Percentiles rank a stretch among this genome's conserved stretches.
Evolutionary conservation across 2,329 filamentous ascomycete species (phyloP).

Genomic region (Fusarium graminum): DNA sequence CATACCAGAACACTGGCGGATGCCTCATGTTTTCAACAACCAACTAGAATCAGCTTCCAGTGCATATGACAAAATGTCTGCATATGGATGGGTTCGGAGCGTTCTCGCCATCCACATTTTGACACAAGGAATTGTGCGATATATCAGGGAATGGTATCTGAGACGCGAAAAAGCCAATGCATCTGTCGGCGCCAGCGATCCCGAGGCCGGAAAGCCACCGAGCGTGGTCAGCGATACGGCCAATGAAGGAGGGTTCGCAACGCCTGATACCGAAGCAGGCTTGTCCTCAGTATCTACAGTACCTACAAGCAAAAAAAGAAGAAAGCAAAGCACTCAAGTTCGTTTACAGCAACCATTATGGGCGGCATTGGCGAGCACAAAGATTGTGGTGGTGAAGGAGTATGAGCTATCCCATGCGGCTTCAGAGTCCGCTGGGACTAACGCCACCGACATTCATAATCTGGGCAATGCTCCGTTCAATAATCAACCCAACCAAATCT

Average conservation of each 20-base stretch:
- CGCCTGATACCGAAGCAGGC: conserved; percentile 65
- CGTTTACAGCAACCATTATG: conserved; percentile 91
- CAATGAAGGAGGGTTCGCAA: conserved; percentile 60
- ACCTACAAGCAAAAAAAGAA: conserved; percentile 80
- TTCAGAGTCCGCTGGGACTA: conserved; percentile 78
- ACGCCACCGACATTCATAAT: conserved; percentile 82
- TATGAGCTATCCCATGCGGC: conserved; percentile 84
- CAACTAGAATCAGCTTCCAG: conserved; percentile 58
- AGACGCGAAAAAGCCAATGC: conserved; percentile 69
- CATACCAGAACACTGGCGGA: conserved; percentile 61
- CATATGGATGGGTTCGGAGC: conserved; percentile 76
- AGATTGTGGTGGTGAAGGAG: conserved; percentile 95
- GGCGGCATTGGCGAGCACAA: conserved; percentile 94
- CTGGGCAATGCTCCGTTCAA: conserved; percentile 81
- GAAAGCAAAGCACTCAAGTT: conserved; percentile 91
- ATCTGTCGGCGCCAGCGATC: conserved; percentile 66
- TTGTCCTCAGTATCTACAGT: conserved; percentile 58
- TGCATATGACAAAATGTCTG: conserved; percentile 68
- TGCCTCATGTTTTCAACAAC: conserved; percentile 61
- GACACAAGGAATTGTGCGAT: conserved; percentile 78
- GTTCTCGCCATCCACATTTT: conserved; percentile 80
- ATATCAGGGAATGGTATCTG: conserved; percentile 77
- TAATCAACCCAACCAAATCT: conserved; percentile 77
- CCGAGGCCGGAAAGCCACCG: conserved; percentile 70
- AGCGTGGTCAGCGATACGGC: conserved; percentile 52